Percentiles rank a stretch among this genome's conserved stretches.
phyloP scores from a whole-genome alignment of 129 eudicot species.

The Heracleum sosnowskyi region DNA sequence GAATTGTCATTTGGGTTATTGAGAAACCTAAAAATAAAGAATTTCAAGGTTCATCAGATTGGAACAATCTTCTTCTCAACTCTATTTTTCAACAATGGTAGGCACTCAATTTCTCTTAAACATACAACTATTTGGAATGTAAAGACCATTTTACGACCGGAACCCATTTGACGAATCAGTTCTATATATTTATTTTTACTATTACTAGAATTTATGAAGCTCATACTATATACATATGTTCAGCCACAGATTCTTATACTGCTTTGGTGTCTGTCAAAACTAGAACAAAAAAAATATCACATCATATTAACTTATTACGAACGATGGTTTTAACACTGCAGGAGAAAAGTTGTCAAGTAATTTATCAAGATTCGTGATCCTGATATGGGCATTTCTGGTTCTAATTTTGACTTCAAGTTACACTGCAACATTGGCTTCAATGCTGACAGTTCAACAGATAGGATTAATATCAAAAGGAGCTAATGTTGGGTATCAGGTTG shows the following conservation, averaged over 20 bases:
- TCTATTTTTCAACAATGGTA: slow-evolving; percentile 26
- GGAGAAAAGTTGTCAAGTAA: slow-evolving; percentile 26
- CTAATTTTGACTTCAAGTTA: slow-evolving; percentile 38
- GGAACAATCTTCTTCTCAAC: slow-evolving; percentile 20
- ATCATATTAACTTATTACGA: too few relatives aligned
- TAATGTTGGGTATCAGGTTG: neutral
- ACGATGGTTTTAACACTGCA: neutral
- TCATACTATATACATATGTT: too few relatives aligned
- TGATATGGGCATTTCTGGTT: slow-evolving; percentile 35
- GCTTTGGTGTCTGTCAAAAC: too few relatives aligned
- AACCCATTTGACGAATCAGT: too few relatives aligned
- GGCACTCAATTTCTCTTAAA: neutral
- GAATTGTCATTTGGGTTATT: slow-evolving; percentile 28
- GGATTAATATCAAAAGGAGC: slow-evolving; percentile 15
- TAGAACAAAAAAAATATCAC: too few relatives aligned
- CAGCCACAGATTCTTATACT: too few relatives aligned
- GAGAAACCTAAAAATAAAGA: slow-evolving; percentile 23
- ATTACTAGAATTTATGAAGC: too few relatives aligned
- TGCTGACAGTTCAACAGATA: slow-evolving; percentile 33
- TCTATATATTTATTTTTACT: too few relatives aligned
- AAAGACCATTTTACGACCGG: neutral
- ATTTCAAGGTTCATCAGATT: slow-evolving; percentile 9
- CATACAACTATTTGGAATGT: neutral
- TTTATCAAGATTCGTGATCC: slow-evolving; percentile 26
- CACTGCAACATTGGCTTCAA: slow-evolving; percentile 40